Percentiles rank a stretch among this genome's conserved stretches.
Conservation (phyloP, 2,329 filamentous ascomycete species). For the Trichoderma sp. region DNA sequence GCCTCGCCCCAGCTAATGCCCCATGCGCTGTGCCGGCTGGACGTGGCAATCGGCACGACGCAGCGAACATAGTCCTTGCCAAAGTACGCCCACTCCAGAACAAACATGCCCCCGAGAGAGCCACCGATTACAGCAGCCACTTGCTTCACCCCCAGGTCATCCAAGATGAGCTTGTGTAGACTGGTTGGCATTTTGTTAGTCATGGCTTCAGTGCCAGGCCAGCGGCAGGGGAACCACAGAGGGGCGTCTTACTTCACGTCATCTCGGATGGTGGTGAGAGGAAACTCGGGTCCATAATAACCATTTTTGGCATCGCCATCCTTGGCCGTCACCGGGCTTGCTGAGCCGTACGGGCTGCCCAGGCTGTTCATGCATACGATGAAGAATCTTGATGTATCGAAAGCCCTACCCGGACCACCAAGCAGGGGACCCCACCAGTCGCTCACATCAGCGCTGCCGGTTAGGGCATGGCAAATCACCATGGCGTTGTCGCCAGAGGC, state of each 20-base stretch:
- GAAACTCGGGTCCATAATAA: slow-evolving; percentile 93
- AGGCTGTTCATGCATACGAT: slow-evolving; percentile 85
- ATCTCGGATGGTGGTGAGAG: slow-evolving; percentile 90
- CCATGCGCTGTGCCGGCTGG: slow-evolving; percentile 84
- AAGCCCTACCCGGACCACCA: slow-evolving; percentile 75
- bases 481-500: slow-evolving; percentile 66
- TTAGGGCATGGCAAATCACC: slow-evolving; percentile 82
- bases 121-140: slow-evolving; percentile 80
- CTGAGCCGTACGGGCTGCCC: slow-evolving; percentile 83
- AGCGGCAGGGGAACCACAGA: slow-evolving; percentile 19
- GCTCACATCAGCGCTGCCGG: slow-evolving; percentile 80
- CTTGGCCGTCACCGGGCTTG: slow-evolving; percentile 86
- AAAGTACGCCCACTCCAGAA: slow-evolving; percentile 90
- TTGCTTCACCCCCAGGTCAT: slow-evolving; percentile 78
- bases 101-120: slow-evolving; percentile 87
- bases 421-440: slow-evolving; percentile 90
- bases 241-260: slow-evolving; percentile 77
- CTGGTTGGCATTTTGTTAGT: slow-evolving; percentile 57
- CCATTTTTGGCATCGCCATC: slow-evolving; percentile 75
- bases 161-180: slow-evolving; percentile 77
- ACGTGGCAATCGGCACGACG: slow-evolving; percentile 83
- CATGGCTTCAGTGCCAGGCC: background rate
- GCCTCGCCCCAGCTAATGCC: slow-evolving; percentile 90
- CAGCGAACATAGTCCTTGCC: slow-evolving; percentile 82
- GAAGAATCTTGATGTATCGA: slow-evolving; percentile 83